Evolutionary conservation across 805 yeast genomes (phyloP).

Genomic region (Yamadazyma tumulicola): DNA sequence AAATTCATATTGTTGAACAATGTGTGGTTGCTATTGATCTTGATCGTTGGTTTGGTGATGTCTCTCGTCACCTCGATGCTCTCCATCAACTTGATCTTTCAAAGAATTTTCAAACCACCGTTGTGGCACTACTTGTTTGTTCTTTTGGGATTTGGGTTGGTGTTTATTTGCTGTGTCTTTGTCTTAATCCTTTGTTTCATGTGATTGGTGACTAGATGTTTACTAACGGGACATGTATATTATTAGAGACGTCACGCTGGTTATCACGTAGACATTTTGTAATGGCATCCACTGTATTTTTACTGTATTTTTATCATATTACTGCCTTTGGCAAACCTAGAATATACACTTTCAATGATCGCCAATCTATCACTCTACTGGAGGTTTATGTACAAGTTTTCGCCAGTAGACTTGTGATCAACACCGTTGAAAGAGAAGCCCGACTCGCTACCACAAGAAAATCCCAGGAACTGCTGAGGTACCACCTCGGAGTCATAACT

Average conservation of each 20-base stretch:
- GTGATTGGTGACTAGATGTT: too few species aligned
- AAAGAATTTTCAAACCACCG: slow-evolving; percentile 28
- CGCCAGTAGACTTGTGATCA: slow-evolving; percentile 28
- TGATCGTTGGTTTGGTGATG: slow-evolving; percentile 29
- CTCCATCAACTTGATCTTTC: slow-evolving; percentile 32
- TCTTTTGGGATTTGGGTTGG: slow-evolving; percentile 10
- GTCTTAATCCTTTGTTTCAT: slow-evolving; percentile 3
- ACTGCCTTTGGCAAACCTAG: too few species aligned
- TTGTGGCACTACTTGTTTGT: slow-evolving; percentile 14
- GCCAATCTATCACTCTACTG: too few species aligned
- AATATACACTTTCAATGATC: too few species aligned
- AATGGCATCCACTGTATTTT: background rate
- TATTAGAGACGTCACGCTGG: too few species aligned
- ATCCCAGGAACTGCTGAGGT: slow-evolving; percentile 13
- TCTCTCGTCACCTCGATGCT: slow-evolving; percentile 32
- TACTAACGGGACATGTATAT: too few species aligned
- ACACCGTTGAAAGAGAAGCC: slow-evolving; percentile 27
- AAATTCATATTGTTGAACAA: slow-evolving; percentile 27
- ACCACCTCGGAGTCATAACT: slow-evolving; percentile 11
- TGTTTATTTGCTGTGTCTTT: slow-evolving; percentile 3
- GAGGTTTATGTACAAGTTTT: slow-evolving; percentile 9
- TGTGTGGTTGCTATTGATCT: slow-evolving; percentile 27
- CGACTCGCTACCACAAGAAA: slow-evolving; percentile 32
- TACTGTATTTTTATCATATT: too few species aligned
- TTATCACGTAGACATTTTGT: too few species aligned